Conservation (phyloP, 805 yeast genomes). For the Zygosaccharomyces kombuchaensis region DNA sequence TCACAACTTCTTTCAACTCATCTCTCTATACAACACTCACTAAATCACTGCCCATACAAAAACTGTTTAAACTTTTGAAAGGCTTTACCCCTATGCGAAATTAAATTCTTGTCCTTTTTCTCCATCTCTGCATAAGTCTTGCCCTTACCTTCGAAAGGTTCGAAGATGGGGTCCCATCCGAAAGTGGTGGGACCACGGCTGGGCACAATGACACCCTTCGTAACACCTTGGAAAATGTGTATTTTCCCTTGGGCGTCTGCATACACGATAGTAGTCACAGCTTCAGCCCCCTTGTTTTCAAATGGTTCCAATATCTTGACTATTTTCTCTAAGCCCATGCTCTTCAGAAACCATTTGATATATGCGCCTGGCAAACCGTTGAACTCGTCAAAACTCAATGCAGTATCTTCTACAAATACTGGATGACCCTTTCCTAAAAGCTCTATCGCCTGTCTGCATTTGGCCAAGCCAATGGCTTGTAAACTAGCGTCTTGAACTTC, state of each 20-base stretch:
- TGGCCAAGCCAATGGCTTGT: slow-evolving; percentile 73
- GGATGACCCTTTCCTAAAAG: slow-evolving; percentile 56
- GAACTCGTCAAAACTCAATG: slow-evolving; percentile 75
- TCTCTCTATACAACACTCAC: neutral
- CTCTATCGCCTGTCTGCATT: slow-evolving; percentile 69
- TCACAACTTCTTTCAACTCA: too few species aligned
- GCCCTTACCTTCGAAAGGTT: slow-evolving; percentile 59
- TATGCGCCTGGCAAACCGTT: slow-evolving; percentile 93
- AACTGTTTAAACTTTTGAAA: slow-evolving; percentile 64
- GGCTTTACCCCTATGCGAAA: slow-evolving; percentile 87
- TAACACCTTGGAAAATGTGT: slow-evolving; percentile 77
- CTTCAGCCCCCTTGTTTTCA: slow-evolving; percentile 79
- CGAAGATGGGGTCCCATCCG: slow-evolving; percentile 93
- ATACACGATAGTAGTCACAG: slow-evolving; percentile 89
- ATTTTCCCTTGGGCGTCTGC: slow-evolving; percentile 80
- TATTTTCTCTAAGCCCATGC: slow-evolving; percentile 71
- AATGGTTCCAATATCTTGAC: slow-evolving; percentile 75
- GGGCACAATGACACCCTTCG: slow-evolving; percentile 74
- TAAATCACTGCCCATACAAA: slow-evolving; percentile 26
- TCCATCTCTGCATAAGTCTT: slow-evolving; percentile 87
- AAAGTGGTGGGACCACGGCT: slow-evolving; percentile 75
- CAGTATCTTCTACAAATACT: slow-evolving; percentile 93
- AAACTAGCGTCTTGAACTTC: slow-evolving; percentile 86
- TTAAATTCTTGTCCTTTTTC: slow-evolving; percentile 65
- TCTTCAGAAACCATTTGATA: slow-evolving; percentile 83